Percentiles rank a stretch among this genome's conserved stretches.
phyloP scores from a whole-genome alignment of 2,329 filamentous ascomycete species.

The Colletotrichum orchidophilum region DNA sequence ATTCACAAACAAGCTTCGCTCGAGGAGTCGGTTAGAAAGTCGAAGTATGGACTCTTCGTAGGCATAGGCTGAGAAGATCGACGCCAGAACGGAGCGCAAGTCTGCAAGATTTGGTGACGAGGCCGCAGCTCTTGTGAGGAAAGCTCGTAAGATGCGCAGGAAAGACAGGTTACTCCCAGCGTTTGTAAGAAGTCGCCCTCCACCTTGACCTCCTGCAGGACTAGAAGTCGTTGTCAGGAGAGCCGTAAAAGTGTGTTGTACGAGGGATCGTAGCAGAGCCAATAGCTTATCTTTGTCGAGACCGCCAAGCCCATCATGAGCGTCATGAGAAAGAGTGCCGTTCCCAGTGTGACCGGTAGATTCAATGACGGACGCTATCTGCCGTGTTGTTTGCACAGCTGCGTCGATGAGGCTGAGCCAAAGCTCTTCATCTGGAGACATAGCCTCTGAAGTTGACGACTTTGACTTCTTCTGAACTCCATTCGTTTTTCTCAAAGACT shows the following conservation, averaged over 20 bases:
- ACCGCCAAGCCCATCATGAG: constrained; percentile 35
- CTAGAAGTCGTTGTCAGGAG: constrained; percentile 80
- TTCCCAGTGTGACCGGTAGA: constrained; percentile 33
- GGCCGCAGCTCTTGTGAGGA: constrained; percentile 82
- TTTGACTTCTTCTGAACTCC: constrained; percentile 61
- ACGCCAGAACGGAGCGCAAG: constrained; percentile 82
- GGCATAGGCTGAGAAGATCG: constrained; percentile 94
- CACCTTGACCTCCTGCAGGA: constrained; percentile 45
- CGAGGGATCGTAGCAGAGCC: constrained; percentile 76
- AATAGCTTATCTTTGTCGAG: constrained; percentile 71
- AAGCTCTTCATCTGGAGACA: constrained; percentile 64
- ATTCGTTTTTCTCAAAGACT: constrained; percentile 59
- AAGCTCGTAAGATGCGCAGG: constrained; percentile 86
- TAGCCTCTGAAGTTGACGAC: constrained; percentile 47
- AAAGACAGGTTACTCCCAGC: constrained; percentile 76
- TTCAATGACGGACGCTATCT: constrained; percentile 66
- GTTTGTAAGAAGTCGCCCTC: constrained; percentile 47
- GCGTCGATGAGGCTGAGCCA: constrained; percentile 71
- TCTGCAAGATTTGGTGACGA: constrained; percentile 89
- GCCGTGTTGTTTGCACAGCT: constrained; percentile 70
- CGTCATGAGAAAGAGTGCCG: constrained; percentile 36
- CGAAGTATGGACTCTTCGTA: constrained; percentile 92
- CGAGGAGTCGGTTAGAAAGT: constrained; percentile 86
- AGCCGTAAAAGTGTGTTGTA: constrained; percentile 91
- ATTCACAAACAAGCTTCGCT: constrained; percentile 87